Base-by-base conservation (phyloP, 371 early-diverging fungal species). In the Nosema bombycis region DNA sequence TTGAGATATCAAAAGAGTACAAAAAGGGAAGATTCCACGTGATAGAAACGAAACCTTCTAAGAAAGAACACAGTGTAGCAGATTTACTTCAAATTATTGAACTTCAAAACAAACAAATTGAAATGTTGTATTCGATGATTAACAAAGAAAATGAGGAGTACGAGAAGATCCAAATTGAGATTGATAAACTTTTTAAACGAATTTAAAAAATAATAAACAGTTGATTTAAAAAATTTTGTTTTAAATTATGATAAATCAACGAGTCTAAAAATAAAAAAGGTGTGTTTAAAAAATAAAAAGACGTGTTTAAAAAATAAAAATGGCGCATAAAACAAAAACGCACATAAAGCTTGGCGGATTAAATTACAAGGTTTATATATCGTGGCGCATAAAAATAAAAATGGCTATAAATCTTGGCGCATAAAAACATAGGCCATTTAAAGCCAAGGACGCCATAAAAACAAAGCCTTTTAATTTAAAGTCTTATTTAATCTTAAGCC, bases 31-130 rank as follows among this genome's bases (percentile, higher is more conserved):
- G 37, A 54, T 3, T 4, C 14, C 1, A 21, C 1, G 21, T 10
- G 1, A 29, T 54, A n/a, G 37, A 69, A 33, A 34, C 3, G 3
- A 37, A 69, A 1, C 12, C 33, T 28, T 24, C 46, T 10, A 54
- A 54, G 37, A 46, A 46, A 18, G 10, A 6, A 10, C 46, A 10
- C 18, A 18, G 18, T 10, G 46, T 10, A 46, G 46, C 10, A 46
- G 28, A 26, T 1, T 6, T 69, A 6, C 1, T 46, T 4, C 38
- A 69, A 30, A 54, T 69, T 24, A 21, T 69, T 46, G 69, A 69
- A 54, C 33, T 69, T 36, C 69, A 69, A 29, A 46, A 69, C 21
- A 69, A 38, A 54, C 69, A 69, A 54, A 69, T 69, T 21, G 23
- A 26, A 10, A 10, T 69, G 15, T 32, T 69, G 28, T 36, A 69